Conservation (phyloP, 2,329 filamentous ascomycete genomes). For the Pseudogymnoascus sp. region DNA sequence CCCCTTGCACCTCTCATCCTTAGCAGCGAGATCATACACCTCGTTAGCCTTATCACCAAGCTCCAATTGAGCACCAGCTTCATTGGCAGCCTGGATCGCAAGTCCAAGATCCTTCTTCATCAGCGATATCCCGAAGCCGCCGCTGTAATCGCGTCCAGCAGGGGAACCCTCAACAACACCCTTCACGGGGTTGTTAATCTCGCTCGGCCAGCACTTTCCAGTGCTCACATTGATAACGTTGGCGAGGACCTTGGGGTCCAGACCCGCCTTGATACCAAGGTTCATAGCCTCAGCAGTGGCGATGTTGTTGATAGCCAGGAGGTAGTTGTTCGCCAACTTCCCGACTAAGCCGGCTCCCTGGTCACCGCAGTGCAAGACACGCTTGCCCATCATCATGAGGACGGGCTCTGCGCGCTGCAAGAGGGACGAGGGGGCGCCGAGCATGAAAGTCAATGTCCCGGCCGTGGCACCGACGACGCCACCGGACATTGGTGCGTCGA, state of each 20-base stretch:
- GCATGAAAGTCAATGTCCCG: conserved; percentile 91
- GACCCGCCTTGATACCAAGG: conserved; percentile 51
- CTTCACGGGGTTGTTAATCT: conserved; percentile 89
- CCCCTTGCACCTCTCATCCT: conserved; percentile 53
- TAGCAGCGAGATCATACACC: conserved; percentile 61
- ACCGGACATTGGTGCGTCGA: conserved; percentile 95
- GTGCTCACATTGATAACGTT: conserved; percentile 89
- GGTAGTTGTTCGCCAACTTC: conserved; percentile 96
- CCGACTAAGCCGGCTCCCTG: conserved; percentile 82
- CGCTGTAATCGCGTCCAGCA: conserved; percentile 65
- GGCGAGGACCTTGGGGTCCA: conserved; percentile 59
- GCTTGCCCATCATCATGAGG: conserved; percentile 75
- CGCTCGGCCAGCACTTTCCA: conserved; percentile 91
- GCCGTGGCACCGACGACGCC: conserved; percentile 86
- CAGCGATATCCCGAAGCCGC: conserved; percentile 67
- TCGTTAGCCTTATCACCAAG: conserved; percentile 54
- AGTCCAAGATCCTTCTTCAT: conserved; percentile 76
- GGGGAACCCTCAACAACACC: conserved; percentile 73
- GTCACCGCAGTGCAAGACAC: conserved; percentile 74
- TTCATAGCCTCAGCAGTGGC: conserved; percentile 60
- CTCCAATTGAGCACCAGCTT: conserved; percentile 58
- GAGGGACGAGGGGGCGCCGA: conserved; percentile 58
- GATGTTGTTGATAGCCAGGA: conserved; percentile 87
- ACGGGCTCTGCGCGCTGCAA: conserved; percentile 59
- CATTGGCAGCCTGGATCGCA: conserved; percentile 62